These are phyloP conservation scores for Huntiella decipiens DNA, from an alignment of 2,329 filamentous ascomycete species.

Conservation along the genomic window DNA sequence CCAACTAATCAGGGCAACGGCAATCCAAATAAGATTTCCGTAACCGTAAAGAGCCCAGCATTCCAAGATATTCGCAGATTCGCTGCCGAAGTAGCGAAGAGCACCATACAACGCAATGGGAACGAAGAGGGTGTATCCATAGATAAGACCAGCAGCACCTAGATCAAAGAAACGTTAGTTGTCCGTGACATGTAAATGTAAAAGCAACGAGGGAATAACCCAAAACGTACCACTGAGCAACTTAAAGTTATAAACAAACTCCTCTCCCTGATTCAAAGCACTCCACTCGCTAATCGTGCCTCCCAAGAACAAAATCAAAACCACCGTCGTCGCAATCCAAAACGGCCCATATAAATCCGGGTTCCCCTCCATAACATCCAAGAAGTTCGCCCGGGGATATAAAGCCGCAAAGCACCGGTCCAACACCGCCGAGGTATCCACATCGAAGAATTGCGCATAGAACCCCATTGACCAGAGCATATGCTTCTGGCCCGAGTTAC, in stretches of 20 bases:
- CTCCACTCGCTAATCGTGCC: constrained; percentile 90
- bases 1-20: constrained; percentile 81
- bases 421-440: constrained; percentile 80
- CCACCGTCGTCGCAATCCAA: constrained; percentile 96
- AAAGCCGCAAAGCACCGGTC: constrained; percentile 75
- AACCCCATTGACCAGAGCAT: constrained; percentile 85
- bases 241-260: constrained; percentile 82
- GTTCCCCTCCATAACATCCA: constrained; percentile 92
- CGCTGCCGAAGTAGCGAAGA: constrained; percentile 87
- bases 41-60: constrained; percentile 95
- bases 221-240: constrained; percentile 53
- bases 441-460: constrained; percentile 97
- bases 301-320: constrained; percentile 85
- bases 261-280: constrained; percentile 43
- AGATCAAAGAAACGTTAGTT: background rate
- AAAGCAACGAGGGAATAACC: background rate
- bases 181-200: background rate
- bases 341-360: constrained; percentile 92
- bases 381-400: constrained; percentile 81
- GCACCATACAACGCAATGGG: constrained; percentile 73
- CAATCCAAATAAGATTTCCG: constrained; percentile 92
- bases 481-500: constrained; percentile 41
- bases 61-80: constrained; percentile 81
- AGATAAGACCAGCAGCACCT: constrained; percentile 79
- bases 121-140: constrained; percentile 82